Base-by-base conservation (phyloP, 139 green algal species). In the Coelastrella sp. region DNA sequence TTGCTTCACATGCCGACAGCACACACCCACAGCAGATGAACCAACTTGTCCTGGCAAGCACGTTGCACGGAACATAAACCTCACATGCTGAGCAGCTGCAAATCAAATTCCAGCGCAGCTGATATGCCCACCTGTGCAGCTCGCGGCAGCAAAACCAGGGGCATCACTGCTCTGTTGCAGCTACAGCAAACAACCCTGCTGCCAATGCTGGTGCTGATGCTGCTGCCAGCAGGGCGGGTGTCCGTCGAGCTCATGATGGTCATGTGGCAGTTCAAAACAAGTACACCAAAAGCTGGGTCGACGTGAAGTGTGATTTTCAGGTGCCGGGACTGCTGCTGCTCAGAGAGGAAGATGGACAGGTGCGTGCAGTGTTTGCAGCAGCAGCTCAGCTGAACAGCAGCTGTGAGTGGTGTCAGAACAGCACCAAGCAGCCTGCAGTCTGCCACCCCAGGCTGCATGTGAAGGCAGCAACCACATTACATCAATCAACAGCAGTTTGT, bases 251-350 rank as follows among this genome's bases (percentile, higher is more conserved):
- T n/a, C 20, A 88, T 57, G 84, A 88, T n/a, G 84, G 84, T 8
- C 66, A 88, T 60, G 84, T 88, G 20, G 68, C 84, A 11, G 0
- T 88, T 1, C 68, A 68, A 20, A 88, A 88, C 68, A 70, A 75
- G 49, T 88, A 78, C 68, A 88, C 58, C 27, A 80, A 80, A 68
- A 22, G 15, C 17, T 80, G 66, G 84, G 78, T 57, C 22, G 84
- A 88, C 22, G 20, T 88, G 0, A 88, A 88, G 27, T 88, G 84
- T 57, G 84, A 88, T 20, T 24, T 88, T 49, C 84, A 88, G 20
- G 68, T 82, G 35, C 84, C 84, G 7, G 84, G 66, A 20, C 84
- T 88, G 68, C 20, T 88, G 84, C 49, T 88, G 58, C 68, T 88
- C 27, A 20, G 84, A 7, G 84, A 88, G 17, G 35, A 49, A 80